Percentiles rank a stretch among this genome's conserved stretches.
Conservation (phyloP, 129 eudicot species). For the Pittosporum tobira region DNA sequence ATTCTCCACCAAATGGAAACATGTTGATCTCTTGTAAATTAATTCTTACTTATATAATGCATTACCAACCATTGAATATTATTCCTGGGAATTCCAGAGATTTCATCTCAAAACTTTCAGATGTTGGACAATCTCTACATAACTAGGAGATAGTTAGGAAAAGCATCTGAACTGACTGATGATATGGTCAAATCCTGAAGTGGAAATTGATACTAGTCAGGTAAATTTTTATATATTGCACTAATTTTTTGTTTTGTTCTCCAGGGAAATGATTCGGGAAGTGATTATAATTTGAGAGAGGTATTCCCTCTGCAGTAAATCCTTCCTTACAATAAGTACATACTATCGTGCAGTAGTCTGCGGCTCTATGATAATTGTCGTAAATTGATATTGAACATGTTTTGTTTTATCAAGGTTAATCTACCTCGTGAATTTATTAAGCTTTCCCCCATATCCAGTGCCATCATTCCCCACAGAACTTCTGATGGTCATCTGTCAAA, state of each 20-base stretch:
- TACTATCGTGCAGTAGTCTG: neutral
- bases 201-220: neutral
- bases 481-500: conserved; percentile 75
- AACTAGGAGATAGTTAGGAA: too few species aligned
- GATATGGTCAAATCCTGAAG: neutral
- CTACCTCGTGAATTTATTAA: conserved; percentile 76
- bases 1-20: neutral
- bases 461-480: conserved; percentile 73
- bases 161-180: neutral
- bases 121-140: neutral
- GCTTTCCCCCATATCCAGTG: conserved; percentile 88
- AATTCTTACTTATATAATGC: neutral
- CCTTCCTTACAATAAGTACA: too few species aligned
- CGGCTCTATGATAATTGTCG: neutral
- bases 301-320: conserved; percentile 15
- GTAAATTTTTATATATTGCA: neutral
- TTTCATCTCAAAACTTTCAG: neutral
- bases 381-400: conserved; percentile 1
- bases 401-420: conserved; percentile 37
- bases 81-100: too few species aligned
- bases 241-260: conserved; percentile 14
- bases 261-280: conserved; percentile 53
- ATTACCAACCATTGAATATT: too few species aligned
- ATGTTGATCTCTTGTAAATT: neutral
- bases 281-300: conserved; percentile 51